Evolutionary conservation across 164 flowering plant genomes (phyloP), one percentile per base, ranked within the genome.

Genomic region (Protea cynaroides): DNA sequence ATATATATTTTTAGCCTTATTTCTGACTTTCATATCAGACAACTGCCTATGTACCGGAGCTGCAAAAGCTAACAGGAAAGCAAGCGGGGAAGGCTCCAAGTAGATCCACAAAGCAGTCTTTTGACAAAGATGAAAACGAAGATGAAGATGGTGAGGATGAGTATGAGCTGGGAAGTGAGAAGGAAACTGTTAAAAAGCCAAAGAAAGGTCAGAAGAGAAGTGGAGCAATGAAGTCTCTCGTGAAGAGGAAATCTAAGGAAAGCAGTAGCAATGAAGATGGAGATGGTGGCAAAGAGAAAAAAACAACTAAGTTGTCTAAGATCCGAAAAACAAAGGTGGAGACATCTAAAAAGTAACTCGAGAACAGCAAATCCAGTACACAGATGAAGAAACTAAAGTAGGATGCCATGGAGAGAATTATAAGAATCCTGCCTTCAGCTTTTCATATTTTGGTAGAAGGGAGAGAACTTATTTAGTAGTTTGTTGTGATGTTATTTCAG

Each of bases 31-130:
- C 59, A 18, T 65, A 12, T 25, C 76, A 94, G 97, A 94, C 98
- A 58, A 69, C 97, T 65, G 98, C 98, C 9, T 89, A 79, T 74
- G 96, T 94, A 37, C 98, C 97, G 21, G 95, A 90, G 72, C 62
- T 94, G 55, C 96, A 89, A 75, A 91, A 85, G 79, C 82, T 89
- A 54, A 75, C 70, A 61, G 92, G 84, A 68, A 66, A 37, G 8
- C 81, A 83, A 75, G 68, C 76, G 24, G 70, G 62, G n/a, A 80
- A 82, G 70, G 76, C 74, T 67, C 64, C 65, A 14, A 64, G n/a
- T 68, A 75, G 78, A 80, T 59, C 80, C 36, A 75, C 57, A 53
- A 82, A 77, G 65, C 76, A 67, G 70, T 56, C 71, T 56, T 23
- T 72, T 29, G 17, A 15, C n/a, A 18, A 18, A 15, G 18, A 15